A percentile compares a stretch with the other conserved stretches of the same genome.
Evolutionary conservation across 371 early-diverging fungal genomes (phyloP).

Genomic region (Haplosporangium sp.): DNA sequence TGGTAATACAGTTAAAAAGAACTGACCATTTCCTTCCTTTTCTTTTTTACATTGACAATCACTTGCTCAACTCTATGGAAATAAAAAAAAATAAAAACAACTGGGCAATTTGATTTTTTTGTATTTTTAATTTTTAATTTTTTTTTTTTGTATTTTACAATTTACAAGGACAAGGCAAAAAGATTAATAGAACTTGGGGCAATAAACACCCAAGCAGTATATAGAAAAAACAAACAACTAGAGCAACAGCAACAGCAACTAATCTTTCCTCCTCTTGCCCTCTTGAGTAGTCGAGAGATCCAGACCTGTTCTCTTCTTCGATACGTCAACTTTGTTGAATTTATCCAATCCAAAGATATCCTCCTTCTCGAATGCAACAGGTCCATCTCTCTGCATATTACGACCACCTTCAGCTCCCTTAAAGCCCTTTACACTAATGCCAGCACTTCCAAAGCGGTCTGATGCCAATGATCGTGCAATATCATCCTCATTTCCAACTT

Average conservation of each 20-base stretch:
- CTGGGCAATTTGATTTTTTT: not conserved
- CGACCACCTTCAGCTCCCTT: conserved; percentile 72
- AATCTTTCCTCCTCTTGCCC: conserved; percentile 52
- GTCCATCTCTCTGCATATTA: conserved; percentile 71
- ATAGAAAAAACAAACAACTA: not conserved
- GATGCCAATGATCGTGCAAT: conserved; percentile 76
- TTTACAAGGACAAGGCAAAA: not conserved
- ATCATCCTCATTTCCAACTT: conserved; percentile 76
- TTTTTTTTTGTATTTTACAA: conserved; percentile 5
- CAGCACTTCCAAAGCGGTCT: conserved; percentile 72
- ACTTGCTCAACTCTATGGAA: too few species aligned
- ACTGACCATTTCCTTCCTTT: too few species aligned
- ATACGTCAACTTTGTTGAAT: conserved; percentile 57
- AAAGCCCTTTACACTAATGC: conserved; percentile 68
- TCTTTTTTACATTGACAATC: too few species aligned
- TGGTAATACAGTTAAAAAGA: conserved; percentile 30
- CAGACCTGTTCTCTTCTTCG: conserved; percentile 46
- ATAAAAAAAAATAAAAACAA: not conserved
- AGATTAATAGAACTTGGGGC: not conserved
- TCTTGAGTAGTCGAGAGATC: conserved; percentile 33
- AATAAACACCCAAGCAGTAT: not conserved
- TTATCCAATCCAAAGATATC: conserved; percentile 71
- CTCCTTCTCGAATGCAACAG: conserved; percentile 93
- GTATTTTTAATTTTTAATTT: not conserved
- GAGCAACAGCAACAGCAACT: not conserved